Percentiles rank a stretch among this genome's conserved stretches.
Evolutionary conservation across 176 grass and related monocot genomes (phyloP).

Genomic region (Typha latifolia): DNA sequence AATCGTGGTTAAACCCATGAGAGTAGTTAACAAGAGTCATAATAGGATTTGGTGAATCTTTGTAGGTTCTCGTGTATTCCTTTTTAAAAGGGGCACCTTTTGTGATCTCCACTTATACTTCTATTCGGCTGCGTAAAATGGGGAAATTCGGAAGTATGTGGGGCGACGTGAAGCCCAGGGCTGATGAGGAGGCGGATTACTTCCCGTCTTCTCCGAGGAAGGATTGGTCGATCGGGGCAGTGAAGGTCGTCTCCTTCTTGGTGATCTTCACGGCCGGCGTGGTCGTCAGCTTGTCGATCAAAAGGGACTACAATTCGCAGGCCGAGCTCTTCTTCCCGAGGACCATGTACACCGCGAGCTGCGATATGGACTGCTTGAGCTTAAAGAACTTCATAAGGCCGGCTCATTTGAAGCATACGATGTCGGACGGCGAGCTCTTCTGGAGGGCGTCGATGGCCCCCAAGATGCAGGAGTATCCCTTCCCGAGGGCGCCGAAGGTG

Average conservation of each 20-base stretch:
- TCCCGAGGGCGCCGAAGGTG: conserved; percentile 49
- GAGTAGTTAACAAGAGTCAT: no score
- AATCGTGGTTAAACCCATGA: no score
- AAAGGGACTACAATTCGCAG: conserved; percentile 58
- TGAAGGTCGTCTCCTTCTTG: conserved; percentile 23
- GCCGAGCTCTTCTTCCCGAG: conserved; percentile 80
- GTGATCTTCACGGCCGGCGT: conserved; percentile 78
- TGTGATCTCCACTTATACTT: no score
- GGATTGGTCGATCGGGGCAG: conserved; percentile 38
- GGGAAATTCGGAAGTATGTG: background rate
- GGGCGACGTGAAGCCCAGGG: conserved; percentile 24
- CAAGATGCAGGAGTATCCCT: conserved; percentile 39
- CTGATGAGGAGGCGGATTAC: conserved; percentile 15
- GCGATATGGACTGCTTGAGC: conserved; percentile 33
- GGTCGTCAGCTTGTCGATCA: conserved; percentile 48
- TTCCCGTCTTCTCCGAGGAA: conserved; percentile 29
- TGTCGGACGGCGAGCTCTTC: conserved; percentile 48
- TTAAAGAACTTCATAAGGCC: conserved; percentile 63
- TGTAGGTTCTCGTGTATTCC: no score
- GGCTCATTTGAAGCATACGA: conserved; percentile 41
- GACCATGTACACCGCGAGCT: conserved; percentile 35
- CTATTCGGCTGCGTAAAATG: background rate
- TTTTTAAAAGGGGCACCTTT: no score
- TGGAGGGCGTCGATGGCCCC: conserved; percentile 53
- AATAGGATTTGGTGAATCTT: no score